Percentiles rank a stretch among this genome's conserved stretches.
These are phyloP conservation scores for Aphelidium insulamus DNA, from an alignment of 371 early-diverging fungal genomes.

Conservation along the genomic window DNA sequence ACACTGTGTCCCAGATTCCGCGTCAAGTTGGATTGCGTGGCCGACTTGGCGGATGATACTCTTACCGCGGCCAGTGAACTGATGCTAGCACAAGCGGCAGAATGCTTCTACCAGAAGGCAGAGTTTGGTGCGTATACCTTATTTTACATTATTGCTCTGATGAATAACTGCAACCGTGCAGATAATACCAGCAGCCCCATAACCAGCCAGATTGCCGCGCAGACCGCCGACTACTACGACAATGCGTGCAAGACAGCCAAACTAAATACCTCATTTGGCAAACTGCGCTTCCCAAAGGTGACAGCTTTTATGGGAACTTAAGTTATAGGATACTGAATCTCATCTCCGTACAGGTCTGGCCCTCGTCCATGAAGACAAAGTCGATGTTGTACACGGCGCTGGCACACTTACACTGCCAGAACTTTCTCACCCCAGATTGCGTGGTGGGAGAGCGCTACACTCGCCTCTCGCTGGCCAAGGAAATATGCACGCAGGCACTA, in stretches of 20 bases:
- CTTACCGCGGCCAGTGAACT: conserved; percentile 13
- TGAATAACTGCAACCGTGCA: background rate
- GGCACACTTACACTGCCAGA: conserved; percentile 26
- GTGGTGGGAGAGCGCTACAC: too few species aligned
- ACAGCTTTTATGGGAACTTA: background rate
- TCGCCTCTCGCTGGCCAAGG: too few species aligned
- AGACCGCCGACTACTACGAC: conserved; percentile 18
- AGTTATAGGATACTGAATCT: too few species aligned
- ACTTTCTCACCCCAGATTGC: too few species aligned
- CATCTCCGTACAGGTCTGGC: conserved; percentile 7
- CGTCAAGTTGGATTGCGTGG: conserved; percentile 9
- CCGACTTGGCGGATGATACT: conserved; percentile 15
- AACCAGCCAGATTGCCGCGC: conserved; percentile 14
- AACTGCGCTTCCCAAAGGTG: conserved; percentile 11
- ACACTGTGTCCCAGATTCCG: conserved; percentile 13
- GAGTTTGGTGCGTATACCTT: conserved; percentile 10
- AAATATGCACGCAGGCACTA: too few species aligned
- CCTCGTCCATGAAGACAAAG: conserved; percentile 12
- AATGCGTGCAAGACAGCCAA: conserved; percentile 6
- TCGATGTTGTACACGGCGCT: conserved; percentile 13
- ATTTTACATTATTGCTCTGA: background rate
- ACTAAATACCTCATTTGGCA: background rate
- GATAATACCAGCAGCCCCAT: conserved; percentile 13
- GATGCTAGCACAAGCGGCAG: conserved; percentile 21
- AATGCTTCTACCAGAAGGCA: conserved; percentile 23